Evolutionary conservation across 2,329 filamentous ascomycete genomes (phyloP).

Genomic region (Pseudogymnoascus sp.): DNA sequence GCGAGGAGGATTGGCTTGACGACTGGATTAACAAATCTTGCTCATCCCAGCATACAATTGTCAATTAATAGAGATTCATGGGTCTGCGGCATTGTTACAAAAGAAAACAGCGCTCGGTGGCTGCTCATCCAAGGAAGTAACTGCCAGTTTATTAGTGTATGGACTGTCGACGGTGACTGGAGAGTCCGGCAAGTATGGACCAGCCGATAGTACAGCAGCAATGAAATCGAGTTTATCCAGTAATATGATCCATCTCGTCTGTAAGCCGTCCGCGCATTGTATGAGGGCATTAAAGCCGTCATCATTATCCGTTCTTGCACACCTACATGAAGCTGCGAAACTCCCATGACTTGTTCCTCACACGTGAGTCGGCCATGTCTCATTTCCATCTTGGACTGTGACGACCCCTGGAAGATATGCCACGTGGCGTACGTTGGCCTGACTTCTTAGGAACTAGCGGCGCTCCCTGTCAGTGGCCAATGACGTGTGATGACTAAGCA

Average conservation of each 20-base stretch:
- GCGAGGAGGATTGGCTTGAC: background rate
- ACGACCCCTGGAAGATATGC: background rate
- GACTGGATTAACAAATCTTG: background rate
- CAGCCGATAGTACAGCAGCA: background rate
- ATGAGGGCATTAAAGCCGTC: background rate
- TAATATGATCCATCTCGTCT: background rate
- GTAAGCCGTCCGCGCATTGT: too few species aligned
- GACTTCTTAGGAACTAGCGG: background rate
- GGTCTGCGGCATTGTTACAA: background rate
- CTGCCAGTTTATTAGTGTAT: background rate
- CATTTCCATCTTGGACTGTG: background rate
- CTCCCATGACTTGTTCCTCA: background rate
- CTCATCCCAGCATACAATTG: background rate
- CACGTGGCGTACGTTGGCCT: background rate
- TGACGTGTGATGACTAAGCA: slow-evolving; percentile 3
- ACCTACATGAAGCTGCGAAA: too few species aligned
- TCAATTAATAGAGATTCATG: background rate
- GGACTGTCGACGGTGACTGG: background rate
- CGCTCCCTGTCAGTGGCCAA: background rate
- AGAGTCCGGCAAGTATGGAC: background rate
- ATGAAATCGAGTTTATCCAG: background rate
- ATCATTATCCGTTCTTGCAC: background rate
- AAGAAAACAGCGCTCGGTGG: background rate
- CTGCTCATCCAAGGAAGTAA: background rate
- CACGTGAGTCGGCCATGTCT: background rate